Conservation (phyloP, 805 yeast species). For the Suhomyces sp. region DNA sequence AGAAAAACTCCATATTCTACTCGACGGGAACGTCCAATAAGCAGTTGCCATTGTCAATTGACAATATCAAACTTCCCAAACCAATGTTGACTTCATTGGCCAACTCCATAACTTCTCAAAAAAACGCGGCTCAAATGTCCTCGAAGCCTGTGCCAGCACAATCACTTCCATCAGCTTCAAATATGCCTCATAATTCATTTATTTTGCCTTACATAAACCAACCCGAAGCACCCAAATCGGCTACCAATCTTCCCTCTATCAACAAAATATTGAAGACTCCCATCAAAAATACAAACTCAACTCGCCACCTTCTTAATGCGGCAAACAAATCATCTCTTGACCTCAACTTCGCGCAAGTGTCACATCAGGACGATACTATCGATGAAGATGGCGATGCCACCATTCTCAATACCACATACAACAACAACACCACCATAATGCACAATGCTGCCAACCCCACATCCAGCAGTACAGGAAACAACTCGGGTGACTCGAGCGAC, state of each 20-base stretch:
- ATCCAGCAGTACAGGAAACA: neutral
- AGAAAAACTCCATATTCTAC: constrained; percentile 33
- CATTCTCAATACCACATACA: constrained; percentile 14
- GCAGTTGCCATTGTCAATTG: constrained; percentile 10
- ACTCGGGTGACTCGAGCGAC: neutral
- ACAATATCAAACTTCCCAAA: constrained; percentile 8
- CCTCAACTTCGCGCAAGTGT: constrained; percentile 6
- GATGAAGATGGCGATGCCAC: constrained; percentile 23
- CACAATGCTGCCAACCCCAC: neutral
- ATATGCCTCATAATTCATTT: constrained; percentile 3
- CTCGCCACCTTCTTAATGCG: constrained; percentile 15
- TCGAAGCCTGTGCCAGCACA: neutral
- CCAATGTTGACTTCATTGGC: constrained; percentile 9
- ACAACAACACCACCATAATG: constrained; percentile 1
- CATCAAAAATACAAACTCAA: constrained; percentile 30
- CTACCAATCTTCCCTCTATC: constrained; percentile 35
- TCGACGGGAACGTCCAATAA: constrained; percentile 4
- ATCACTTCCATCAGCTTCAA: neutral
- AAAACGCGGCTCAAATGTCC: neutral
- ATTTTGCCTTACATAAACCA: neutral
- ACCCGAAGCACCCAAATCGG: neutral
- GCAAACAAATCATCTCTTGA: constrained; percentile 10
- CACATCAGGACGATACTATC: constrained; percentile 19
- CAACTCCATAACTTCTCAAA: constrained; percentile 1
- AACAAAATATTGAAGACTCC: constrained; percentile 45